A percentile compares a stretch with the other conserved stretches of the same genome.
phyloP scores from a whole-genome alignment of 2,329 filamentous ascomycete genomes.

The Sphaerulina vaccinii region DNA sequence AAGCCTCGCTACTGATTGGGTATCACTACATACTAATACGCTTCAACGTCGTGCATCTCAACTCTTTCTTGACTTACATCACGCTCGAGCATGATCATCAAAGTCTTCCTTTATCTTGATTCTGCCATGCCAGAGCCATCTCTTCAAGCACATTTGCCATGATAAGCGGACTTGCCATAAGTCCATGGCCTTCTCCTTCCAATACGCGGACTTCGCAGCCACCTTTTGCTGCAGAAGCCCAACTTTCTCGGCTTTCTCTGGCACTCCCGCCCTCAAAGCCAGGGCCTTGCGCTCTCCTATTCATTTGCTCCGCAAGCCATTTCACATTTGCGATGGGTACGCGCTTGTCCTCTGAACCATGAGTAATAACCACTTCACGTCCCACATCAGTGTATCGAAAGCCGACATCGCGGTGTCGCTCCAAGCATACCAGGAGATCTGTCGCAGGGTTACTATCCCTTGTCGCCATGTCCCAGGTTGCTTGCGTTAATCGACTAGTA shows the following conservation, averaged over 20 bases:
- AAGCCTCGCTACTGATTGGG: too few relatives aligned
- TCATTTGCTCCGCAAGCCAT: slow-evolving; percentile 94
- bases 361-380: slow-evolving; percentile 86
- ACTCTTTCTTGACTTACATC: too few relatives aligned
- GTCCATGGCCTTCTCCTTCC: slow-evolving; percentile 86
- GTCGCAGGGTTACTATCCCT: slow-evolving; percentile 90
- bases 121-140: slow-evolving; percentile 61
- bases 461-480: slow-evolving; percentile 92
- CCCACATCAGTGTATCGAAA: slow-evolving; percentile 98
- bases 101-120: slow-evolving; percentile 12
- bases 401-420: slow-evolving; percentile 85
- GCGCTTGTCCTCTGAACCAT: slow-evolving; percentile 83
- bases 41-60: too few relatives aligned
- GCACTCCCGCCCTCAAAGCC: slow-evolving; percentile 2
- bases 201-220: slow-evolving; percentile 87
- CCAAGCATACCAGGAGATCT: slow-evolving; percentile 87
- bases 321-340: slow-evolving; percentile 93
- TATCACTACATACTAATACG: too few relatives aligned
- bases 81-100: too few relatives aligned
- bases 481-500: slow-evolving; percentile 81
- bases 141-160: slow-evolving; percentile 96
- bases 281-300: slow-evolving; percentile 27
- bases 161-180: slow-evolving; percentile 91
- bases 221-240: slow-evolving; percentile 36
- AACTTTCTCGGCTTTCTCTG: slow-evolving; percentile 16